A percentile compares a stretch with the other conserved stretches of the same genome.
Evolutionary conservation across 2,329 filamentous ascomycete species (phyloP).

Genomic region (Colletotrichum theobromicola): DNA sequence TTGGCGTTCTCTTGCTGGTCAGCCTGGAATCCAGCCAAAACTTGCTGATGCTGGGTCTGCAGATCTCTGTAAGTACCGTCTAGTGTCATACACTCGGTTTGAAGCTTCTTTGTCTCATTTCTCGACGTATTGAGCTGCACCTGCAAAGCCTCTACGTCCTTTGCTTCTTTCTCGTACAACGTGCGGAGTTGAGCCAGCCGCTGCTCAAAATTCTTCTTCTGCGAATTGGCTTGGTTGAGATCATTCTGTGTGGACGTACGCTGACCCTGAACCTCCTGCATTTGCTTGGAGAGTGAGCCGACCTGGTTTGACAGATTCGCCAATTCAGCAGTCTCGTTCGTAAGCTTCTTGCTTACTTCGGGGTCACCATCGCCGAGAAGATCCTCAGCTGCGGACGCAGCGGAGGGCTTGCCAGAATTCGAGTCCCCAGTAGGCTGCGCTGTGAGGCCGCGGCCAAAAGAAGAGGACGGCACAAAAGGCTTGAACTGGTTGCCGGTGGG

Average conservation of each 20-base stretch:
- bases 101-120: constrained; percentile 82
- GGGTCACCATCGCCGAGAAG: constrained; percentile 90
- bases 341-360: constrained; percentile 86
- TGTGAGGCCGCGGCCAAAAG: constrained; percentile 85
- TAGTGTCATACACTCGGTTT: constrained; percentile 82
- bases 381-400: constrained; percentile 70
- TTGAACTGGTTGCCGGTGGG: constrained; percentile 69
- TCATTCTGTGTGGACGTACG: constrained; percentile 81
- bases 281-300: constrained; percentile 87
- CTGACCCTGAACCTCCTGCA: constrained; percentile 90
- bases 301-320: constrained; percentile 97
- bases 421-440: constrained; percentile 76
- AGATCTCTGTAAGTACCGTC: constrained; percentile 84
- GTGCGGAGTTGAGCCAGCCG: constrained; percentile 84
- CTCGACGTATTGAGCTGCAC: constrained; percentile 79
- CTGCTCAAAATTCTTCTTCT: constrained; percentile 93
- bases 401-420: constrained; percentile 43
- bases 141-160: constrained; percentile 83
- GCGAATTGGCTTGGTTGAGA: constrained; percentile 77
- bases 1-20: constrained; percentile 88
- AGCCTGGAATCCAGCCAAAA: constrained; percentile 75
- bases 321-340: constrained; percentile 87
- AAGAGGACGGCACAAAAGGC: constrained; percentile 90
- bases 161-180: constrained; percentile 92
- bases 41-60: constrained; percentile 80